phyloP scores from a whole-genome alignment of 805 yeast species.

The Lachancea fermentati region DNA sequence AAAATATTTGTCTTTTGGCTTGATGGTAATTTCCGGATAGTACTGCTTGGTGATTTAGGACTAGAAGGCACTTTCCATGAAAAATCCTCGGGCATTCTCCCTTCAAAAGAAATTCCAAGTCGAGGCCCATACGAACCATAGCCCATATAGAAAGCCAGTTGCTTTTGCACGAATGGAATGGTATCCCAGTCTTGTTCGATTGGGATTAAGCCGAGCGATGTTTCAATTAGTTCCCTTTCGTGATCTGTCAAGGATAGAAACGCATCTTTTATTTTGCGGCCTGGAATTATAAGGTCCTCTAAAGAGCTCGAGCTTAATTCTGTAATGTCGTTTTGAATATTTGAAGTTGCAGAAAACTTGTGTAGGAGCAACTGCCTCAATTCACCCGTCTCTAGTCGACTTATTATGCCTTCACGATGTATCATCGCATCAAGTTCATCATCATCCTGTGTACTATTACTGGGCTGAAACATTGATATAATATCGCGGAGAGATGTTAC shows the following conservation, averaged over 20 bases:
- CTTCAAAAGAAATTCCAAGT: conserved; percentile 46
- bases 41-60: conserved; percentile 26
- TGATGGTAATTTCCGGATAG: conserved; percentile 30
- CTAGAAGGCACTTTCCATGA: conserved; percentile 48
- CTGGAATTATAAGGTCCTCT: conserved; percentile 3
- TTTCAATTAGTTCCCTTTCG: conserved; percentile 4
- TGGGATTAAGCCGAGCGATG: conserved; percentile 1
- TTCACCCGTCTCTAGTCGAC: conserved; percentile 14
- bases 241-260: conserved; percentile 1
- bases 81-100: conserved; percentile 52
- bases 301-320: conserved; percentile 4
- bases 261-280: background rate
- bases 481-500: conserved; percentile 23
- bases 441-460: conserved; percentile 22
- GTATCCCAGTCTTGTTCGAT: conserved; percentile 45
- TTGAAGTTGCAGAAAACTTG: conserved; percentile 10
- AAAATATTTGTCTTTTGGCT: conserved; percentile 28
- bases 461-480: conserved; percentile 23
- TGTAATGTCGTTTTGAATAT: background rate
- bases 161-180: conserved; percentile 44
- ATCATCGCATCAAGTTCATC: conserved; percentile 14
- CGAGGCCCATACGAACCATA: conserved; percentile 73
- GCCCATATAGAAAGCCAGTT: conserved; percentile 53
- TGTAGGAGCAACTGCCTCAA: conserved; percentile 11
- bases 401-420: conserved; percentile 8